Evolutionary conservation across 2,329 filamentous ascomycete genomes (phyloP), one percentile per base, ranked within the genome.

Genomic region (Colletotrichum shisoi): DNA sequence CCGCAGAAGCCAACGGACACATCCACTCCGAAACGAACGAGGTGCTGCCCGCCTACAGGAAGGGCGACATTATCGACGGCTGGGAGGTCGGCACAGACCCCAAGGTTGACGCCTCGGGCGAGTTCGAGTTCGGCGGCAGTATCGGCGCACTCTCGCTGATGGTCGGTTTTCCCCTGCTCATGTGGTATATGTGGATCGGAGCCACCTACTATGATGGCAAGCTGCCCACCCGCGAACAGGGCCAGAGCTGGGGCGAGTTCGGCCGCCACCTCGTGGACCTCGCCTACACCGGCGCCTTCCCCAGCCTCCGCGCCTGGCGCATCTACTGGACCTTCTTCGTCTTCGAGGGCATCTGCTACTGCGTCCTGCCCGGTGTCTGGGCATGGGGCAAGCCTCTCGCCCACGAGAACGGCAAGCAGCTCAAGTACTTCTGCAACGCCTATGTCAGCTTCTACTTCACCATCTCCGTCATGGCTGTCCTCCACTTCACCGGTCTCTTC

Each of bases 151-250:
- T 84, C 21, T 83, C 87, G 69, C 92, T 96, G 86, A 96, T 96
- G 91, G 85, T 94, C 70, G 88, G 89, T 42, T 96, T 96, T 77
- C 93, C 93, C n/a, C 69, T 87, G 45, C 83, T 96, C 71, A 96
- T 96, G 93, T 96, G 91, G 83, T 96, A 95, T 80, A 94, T 96
- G 92, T 96, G 92, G 92, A 89, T 95, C 76, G 93, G 93, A 58
- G 90, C 92, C 44, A 92, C 88, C 57, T 94, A 93, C 80, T 96
- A 96, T 80, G 82, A 91, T 75, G 92, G 92, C 70, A 87, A 89
- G 70, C 82, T 93, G 52, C 93, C 93, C n/a, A 80, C 80, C 45
- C 90, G 86, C 1, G 80, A 80, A 7, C 75, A 84, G 56, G 89
- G 84, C 44, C 83, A 94, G 80, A 87, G 82, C 72, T 84, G 85